phyloP scores from a whole-genome alignment of 768 basidiomycete species.

The Hemileccinum impolitum region DNA sequence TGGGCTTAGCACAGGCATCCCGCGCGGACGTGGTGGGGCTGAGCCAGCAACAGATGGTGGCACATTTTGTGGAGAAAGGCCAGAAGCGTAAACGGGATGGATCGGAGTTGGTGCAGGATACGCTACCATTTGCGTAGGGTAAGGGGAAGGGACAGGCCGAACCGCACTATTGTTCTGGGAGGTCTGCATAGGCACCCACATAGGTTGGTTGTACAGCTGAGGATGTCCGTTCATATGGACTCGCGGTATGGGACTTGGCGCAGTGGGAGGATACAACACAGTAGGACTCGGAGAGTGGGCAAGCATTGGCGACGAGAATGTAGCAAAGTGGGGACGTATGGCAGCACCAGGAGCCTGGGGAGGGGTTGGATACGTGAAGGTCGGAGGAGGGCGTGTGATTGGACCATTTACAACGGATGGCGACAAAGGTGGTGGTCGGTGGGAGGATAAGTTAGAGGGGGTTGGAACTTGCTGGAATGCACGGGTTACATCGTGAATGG shows the following conservation, averaged over 20 bases:
- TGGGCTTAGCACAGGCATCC: slow-evolving; percentile 68
- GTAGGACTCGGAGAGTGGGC: slow-evolving; percentile 66
- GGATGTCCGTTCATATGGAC: slow-evolving; percentile 62
- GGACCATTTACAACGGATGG: slow-evolving; percentile 41
- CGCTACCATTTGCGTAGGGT: slow-evolving; percentile 59
- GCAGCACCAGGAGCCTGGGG: slow-evolving; percentile 42
- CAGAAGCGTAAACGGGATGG: slow-evolving; percentile 45
- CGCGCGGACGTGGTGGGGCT: slow-evolving; percentile 43
- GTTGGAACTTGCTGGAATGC: slow-evolving; percentile 85
- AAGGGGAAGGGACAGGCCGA: slow-evolving; percentile 56
- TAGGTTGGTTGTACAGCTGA: slow-evolving; percentile 55
- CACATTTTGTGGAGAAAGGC: slow-evolving; percentile 40
- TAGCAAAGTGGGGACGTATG: slow-evolving; percentile 54
- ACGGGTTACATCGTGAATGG: slow-evolving; percentile 76
- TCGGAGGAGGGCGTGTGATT: slow-evolving; percentile 26
- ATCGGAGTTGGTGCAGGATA: slow-evolving; percentile 55
- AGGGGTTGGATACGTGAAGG: slow-evolving; percentile 34
- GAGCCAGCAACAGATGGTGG: slow-evolving; percentile 27
- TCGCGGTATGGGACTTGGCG: slow-evolving; percentile 62
- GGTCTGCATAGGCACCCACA: slow-evolving; percentile 60
- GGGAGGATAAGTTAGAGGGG: slow-evolving; percentile 45
- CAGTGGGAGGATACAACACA: slow-evolving; percentile 62
- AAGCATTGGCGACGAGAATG: slow-evolving; percentile 69
- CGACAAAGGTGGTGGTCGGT: slow-evolving; percentile 48
- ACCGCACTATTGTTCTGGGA: slow-evolving; percentile 51